Evolutionary conservation across 306 rosid genomes (phyloP).

Genomic region (Vicia sativa): DNA sequence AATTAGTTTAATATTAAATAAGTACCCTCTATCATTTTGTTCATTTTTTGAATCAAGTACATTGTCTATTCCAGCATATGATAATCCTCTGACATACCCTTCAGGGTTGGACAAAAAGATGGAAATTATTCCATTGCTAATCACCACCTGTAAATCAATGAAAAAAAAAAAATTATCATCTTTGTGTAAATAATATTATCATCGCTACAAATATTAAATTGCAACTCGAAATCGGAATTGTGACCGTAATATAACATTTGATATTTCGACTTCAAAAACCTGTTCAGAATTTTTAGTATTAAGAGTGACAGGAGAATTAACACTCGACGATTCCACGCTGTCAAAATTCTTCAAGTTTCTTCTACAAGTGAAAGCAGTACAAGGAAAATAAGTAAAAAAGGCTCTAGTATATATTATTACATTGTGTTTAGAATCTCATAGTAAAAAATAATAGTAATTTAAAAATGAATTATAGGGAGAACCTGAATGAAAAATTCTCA

Average conservation of each 20-base stretch:
- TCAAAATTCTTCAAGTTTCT: not conserved
- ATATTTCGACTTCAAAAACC: slow-evolving; percentile 1
- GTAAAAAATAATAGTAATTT: not conserved
- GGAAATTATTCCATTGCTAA: slow-evolving; percentile 63
- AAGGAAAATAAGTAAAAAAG: not conserved
- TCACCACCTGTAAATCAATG: slow-evolving; percentile 49
- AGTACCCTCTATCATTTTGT: slow-evolving; percentile 62
- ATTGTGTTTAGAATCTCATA: too few relatives aligned
- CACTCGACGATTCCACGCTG: not conserved
- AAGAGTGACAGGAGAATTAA: slow-evolving; percentile 10
- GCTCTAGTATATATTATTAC: not conserved
- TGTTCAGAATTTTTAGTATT: not conserved
- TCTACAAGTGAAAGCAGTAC: slow-evolving; percentile 27
- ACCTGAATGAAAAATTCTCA: slow-evolving; percentile 44
- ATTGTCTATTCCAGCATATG: slow-evolving; percentile 51
- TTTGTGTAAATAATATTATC: too few relatives aligned
- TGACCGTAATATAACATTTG: not conserved
- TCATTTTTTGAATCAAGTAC: slow-evolving; percentile 43
- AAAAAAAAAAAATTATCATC: not conserved
- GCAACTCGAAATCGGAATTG: not conserved
- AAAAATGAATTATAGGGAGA: not conserved
- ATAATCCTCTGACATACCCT: slow-evolving; percentile 60
- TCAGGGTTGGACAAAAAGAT: slow-evolving; percentile 54
- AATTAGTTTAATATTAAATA: not conserved
- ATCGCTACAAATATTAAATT: not conserved